Evolutionary conservation across 164 flowering plant genomes (phyloP), one percentile per base, ranked within the genome.

Genomic region (Warburgia ugandensis): DNA sequence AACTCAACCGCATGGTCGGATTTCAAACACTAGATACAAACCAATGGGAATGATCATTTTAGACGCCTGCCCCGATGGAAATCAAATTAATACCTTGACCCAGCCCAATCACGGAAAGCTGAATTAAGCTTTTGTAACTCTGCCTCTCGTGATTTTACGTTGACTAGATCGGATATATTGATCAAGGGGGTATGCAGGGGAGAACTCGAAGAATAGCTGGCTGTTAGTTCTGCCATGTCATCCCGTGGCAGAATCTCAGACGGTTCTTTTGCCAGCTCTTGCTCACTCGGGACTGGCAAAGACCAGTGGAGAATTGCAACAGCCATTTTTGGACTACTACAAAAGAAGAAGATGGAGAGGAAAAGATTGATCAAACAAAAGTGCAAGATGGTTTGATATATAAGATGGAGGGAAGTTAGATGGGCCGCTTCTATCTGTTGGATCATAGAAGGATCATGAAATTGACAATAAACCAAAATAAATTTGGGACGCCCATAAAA

Each of bases 41-140:
- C n/a, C n/a, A n/a, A n/a, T n/a, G n/a, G n/a, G n/a, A n/a, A n/a
- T n/a, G n/a, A n/a, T n/a, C n/a, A n/a, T n/a, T n/a, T n/a, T n/a
- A n/a, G n/a, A n/a, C n/a, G n/a, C n/a, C n/a, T n/a, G n/a, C n/a
- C n/a, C n/a, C n/a, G 35, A 42, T 4, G 26, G 17, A 9, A 40
- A 1, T 40, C 31, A 16, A 17, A 10, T 31, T 10, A 20, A 30
- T 40, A 53, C 57, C 57, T 53, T 47, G 31, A 53, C 12, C 39
- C 48, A 17, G 48, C 57, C 57, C 57, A 53, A 4, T 53, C 57
- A 21, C 20, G 41, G 57, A 47, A 41, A 42, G 46, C 46, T 29
- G 33, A 20, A 17, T 20, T 16, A 29, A 53, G 57, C 57, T 53
- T 53, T 5, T 8, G 37, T 38, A 53, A 48, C 39, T 53, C 57